Percentiles rank a stretch among this genome's conserved stretches.
Conservation (phyloP, 768 basidiomycete genomes). For the Amanita molliuscula region DNA sequence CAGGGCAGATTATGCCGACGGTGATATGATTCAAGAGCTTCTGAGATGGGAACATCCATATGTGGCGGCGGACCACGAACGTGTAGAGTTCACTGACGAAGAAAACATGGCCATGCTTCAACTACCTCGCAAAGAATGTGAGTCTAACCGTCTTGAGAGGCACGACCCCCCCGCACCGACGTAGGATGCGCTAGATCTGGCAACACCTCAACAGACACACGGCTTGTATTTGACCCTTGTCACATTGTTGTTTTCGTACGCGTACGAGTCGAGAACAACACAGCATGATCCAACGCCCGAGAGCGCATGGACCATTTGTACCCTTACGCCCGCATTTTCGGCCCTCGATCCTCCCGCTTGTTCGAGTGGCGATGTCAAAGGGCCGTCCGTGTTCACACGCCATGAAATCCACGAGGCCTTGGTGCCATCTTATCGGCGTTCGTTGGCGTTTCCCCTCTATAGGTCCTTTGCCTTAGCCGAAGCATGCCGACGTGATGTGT, state of each 20-base stretch:
- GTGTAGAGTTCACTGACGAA: slow-evolving; percentile 54
- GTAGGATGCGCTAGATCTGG: slow-evolving; percentile 39
- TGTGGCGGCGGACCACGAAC: slow-evolving; percentile 16
- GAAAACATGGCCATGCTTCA: slow-evolving; percentile 61
- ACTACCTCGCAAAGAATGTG: slow-evolving; percentile 46
- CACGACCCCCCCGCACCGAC: neutral
- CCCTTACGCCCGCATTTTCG: slow-evolving; percentile 68
- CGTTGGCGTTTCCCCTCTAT: slow-evolving; percentile 69
- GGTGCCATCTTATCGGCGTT: slow-evolving; percentile 60
- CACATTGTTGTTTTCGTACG: slow-evolving; percentile 68
- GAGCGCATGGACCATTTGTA: slow-evolving; percentile 79
- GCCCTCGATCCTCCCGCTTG: slow-evolving; percentile 69
- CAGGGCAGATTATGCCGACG: slow-evolving; percentile 78
- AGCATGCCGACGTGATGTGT: slow-evolving; percentile 56
- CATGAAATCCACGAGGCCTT: slow-evolving; percentile 43
- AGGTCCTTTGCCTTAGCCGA: slow-evolving; percentile 71
- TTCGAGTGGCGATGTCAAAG: slow-evolving; percentile 9
- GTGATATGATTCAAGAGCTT: slow-evolving; percentile 65
- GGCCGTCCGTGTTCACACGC: too few relatives aligned
- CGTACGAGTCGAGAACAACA: slow-evolving; percentile 73
- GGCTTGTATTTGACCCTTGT: slow-evolving; percentile 59
- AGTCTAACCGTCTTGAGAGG: slow-evolving; percentile 11
- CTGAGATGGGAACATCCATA: slow-evolving; percentile 57
- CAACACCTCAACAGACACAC: slow-evolving; percentile 43
- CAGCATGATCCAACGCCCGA: slow-evolving; percentile 77